Percentiles rank a stretch among this genome's conserved stretches.
phyloP scores from a whole-genome alignment of 2,329 filamentous ascomycete species.

The Ophiostoma ulmi region DNA sequence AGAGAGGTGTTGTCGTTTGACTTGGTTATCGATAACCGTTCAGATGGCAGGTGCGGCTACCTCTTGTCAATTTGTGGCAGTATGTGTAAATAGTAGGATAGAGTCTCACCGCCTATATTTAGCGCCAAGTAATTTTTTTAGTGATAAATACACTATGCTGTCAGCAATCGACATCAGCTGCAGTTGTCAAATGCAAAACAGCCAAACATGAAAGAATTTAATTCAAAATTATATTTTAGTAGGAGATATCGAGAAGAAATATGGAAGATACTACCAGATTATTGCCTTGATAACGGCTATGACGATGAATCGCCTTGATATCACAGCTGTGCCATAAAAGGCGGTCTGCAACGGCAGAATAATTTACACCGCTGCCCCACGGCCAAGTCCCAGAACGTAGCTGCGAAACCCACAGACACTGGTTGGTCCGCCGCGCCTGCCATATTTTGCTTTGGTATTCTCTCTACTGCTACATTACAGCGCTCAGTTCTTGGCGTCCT shows the following conservation, averaged over 20 bases:
- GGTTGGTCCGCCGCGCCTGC: background rate
- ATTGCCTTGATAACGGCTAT: too few species aligned
- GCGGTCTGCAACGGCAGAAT: background rate
- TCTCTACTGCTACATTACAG: background rate
- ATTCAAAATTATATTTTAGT: background rate
- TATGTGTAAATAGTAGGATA: background rate
- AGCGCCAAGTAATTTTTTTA: background rate
- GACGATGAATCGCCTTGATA: background rate
- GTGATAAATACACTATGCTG: background rate
- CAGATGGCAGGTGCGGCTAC: constrained; percentile 1
- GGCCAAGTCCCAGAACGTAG: background rate
- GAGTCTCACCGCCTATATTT: background rate
- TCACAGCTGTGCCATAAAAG: background rate
- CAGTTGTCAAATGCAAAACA: background rate
- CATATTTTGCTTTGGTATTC: too few species aligned
- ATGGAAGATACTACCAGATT: background rate
- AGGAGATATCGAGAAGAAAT: background rate
- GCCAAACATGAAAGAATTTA: background rate
- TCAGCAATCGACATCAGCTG: background rate
- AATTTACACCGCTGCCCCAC: constrained; percentile 8
- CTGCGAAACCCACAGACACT: background rate
- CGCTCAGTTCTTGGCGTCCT: background rate
- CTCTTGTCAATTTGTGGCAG: background rate
- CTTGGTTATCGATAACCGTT: background rate
- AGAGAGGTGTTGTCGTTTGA: background rate